phyloP scores from a whole-genome alignment of 2,329 filamentous ascomycete species.

The Berkeleyomyces basicola region DNA sequence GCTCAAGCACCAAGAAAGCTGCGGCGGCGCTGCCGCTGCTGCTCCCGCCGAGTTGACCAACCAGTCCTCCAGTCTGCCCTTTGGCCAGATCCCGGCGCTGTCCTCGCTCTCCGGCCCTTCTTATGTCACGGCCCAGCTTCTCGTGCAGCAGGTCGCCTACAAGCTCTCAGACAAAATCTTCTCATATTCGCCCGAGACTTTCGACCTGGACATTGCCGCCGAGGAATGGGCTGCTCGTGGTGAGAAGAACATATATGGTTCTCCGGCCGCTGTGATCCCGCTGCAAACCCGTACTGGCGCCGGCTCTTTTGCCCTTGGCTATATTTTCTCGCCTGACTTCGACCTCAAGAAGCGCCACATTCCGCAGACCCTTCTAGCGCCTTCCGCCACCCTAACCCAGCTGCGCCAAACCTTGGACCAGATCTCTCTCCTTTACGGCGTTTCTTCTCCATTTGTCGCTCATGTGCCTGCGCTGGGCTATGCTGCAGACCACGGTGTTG shows the following conservation, averaged over 20 bases:
- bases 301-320: slow-evolving; percentile 80
- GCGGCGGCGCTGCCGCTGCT: slow-evolving; percentile 9
- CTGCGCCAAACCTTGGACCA: slow-evolving; percentile 79
- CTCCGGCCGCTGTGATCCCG: slow-evolving; percentile 57
- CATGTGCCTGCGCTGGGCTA: slow-evolving; percentile 90
- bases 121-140: slow-evolving; percentile 81
- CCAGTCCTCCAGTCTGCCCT: slow-evolving; percentile 36
- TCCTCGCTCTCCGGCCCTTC: slow-evolving; percentile 64
- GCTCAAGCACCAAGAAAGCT: slow-evolving; percentile 14
- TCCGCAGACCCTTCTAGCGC: slow-evolving; percentile 78
- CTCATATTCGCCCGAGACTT: slow-evolving; percentile 86
- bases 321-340: slow-evolving; percentile 96
- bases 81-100: slow-evolving; percentile 37
- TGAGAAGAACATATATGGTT: slow-evolving; percentile 68
- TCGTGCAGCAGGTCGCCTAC: slow-evolving; percentile 94
- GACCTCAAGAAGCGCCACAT: slow-evolving; percentile 80
- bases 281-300: slow-evolving; percentile 82
- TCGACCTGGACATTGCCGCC: slow-evolving; percentile 73
- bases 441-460: slow-evolving; percentile 82
- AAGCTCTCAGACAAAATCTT: slow-evolving; percentile 93
- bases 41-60: slow-evolving; percentile 8
- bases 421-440: slow-evolving; percentile 75
- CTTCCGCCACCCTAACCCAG: slow-evolving; percentile 64
- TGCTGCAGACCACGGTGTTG: slow-evolving; percentile 48
- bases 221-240: slow-evolving; percentile 55